These are phyloP conservation scores for Mrakia hoshinonis DNA, from an alignment of 768 basidiomycete species.

Conservation along the genomic window DNA sequence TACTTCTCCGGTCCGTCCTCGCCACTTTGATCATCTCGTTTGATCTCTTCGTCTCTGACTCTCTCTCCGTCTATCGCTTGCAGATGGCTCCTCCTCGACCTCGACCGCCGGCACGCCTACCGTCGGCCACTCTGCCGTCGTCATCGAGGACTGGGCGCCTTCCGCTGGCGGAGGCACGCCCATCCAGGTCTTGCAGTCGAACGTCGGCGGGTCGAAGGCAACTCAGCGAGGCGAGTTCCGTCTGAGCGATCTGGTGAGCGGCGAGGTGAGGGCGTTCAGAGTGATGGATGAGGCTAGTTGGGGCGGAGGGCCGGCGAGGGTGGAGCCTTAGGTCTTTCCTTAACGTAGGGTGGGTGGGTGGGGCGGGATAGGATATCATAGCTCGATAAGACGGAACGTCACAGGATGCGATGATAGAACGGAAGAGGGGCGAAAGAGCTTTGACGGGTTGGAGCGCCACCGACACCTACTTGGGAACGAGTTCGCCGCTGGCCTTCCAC, in stretches of 20 bases:
- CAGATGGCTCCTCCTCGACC: conserved; percentile 1
- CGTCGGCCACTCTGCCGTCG: conserved; percentile 4
- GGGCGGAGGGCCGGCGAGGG: neutral
- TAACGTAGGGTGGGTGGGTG: neutral
- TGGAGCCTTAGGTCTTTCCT: neutral
- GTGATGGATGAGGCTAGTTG: conserved; percentile 6
- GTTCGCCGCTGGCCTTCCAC: too few species aligned
- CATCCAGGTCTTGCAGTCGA: conserved; percentile 7
- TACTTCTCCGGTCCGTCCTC: neutral
- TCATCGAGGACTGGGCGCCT: neutral
- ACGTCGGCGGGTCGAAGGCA: neutral
- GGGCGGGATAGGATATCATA: neutral
- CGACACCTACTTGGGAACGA: too few species aligned
- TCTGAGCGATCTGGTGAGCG: conserved; percentile 6
- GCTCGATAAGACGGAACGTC: too few species aligned
- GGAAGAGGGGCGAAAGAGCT: too few species aligned
- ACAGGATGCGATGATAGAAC: too few species aligned
- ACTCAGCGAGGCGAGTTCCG: conserved; percentile 2
- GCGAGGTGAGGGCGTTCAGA: conserved; percentile 17
- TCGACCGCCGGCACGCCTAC: conserved; percentile 1
- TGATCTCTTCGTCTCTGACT: neutral
- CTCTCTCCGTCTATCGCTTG: neutral
- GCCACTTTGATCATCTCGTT: neutral
- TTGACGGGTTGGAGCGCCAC: too few species aligned
- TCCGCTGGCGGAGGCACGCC: neutral